Base-by-base conservation (phyloP, 345 rosid species). In the Zanthoxylum bungeanum region DNA sequence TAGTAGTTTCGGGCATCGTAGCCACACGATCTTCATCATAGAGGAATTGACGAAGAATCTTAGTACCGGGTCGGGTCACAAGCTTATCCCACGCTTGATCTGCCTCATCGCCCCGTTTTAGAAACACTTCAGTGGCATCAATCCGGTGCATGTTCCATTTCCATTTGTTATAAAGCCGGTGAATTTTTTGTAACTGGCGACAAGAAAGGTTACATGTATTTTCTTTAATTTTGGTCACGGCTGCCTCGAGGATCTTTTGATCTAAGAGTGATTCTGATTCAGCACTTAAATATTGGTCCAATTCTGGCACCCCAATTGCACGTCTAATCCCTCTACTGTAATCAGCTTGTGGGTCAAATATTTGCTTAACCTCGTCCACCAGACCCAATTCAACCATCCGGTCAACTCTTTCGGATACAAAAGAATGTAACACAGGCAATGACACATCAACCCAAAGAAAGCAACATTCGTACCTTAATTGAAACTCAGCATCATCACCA, bases 381-480 rank as follows among this genome's bases (percentile, higher is more conserved):
- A 91, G 67, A 0, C 98, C 98, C 1, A 79, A 66, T 75, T 82
- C 71, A 30, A 91, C 82, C 98, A 93, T 93, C 64, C 85, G 82
- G 52, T 91, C 91, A 0, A 93, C 98, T 63, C 98, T 79, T 17
- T 88, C 82, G 1, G 95, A 86, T 28, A 90, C 88, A 17, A 85
- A 91, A 3, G 96, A 75, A 52, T 87, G 70, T 4, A 93, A 75
- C 17, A 85, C 88, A 0, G 84, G 88, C 73, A 72, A 69, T 8
- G 87, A 66, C 19, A 90, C 98, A 31, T 93, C 94, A 19, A 93
- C 89, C 97, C 98, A 91, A 21, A 93, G 71, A 74, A 93, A 90
- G 68, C 90, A 90, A 27, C 89, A 94, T 5, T 85, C 88, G 34
- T 90, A 81, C 75, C 84, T 83, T n/a, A 67, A 68, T n/a, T 73